Conservation (phyloP, 78 protist species). For the Monosiga brevicollis region DNA sequence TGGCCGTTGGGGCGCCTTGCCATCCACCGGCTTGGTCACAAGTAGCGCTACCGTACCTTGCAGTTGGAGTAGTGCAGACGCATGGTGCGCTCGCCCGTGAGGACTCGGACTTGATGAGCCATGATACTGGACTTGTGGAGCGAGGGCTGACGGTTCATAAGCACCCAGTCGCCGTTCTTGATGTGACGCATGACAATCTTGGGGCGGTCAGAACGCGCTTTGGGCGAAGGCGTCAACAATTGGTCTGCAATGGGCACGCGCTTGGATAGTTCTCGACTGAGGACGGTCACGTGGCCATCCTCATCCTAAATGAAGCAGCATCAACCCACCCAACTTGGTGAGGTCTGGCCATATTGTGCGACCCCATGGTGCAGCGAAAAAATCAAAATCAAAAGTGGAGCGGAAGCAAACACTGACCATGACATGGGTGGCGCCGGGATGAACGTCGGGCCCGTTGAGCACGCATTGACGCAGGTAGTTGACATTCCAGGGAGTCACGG, state of each 20-base stretch:
- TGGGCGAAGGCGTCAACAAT: conserved; percentile 37
- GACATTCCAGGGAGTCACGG: conserved; percentile 50
- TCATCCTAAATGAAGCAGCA: too few relatives aligned
- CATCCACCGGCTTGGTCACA: too few relatives aligned
- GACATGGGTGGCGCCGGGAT: conserved; percentile 85
- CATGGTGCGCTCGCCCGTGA: conserved; percentile 63
- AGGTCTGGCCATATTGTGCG: too few relatives aligned
- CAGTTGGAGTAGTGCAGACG: conserved; percentile 98
- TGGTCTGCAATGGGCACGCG: conserved; percentile 56
- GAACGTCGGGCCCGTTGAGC: conserved; percentile 83
- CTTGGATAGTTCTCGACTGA: conserved; percentile 27
- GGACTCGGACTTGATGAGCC: conserved; percentile 75
- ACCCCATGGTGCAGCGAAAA: conserved; percentile 59
- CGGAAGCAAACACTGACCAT: neutral
- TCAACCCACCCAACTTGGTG: too few relatives aligned
- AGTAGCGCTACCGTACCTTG: too few relatives aligned
- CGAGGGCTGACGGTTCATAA: conserved; percentile 99
- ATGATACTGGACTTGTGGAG: conserved; percentile 93
- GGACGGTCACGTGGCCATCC: conserved; percentile 39
- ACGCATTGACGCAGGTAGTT: conserved; percentile 58
- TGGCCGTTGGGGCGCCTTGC: too few relatives aligned
- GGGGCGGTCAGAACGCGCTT: neutral
- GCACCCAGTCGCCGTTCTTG: conserved; percentile 75
- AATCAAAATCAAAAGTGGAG: neutral
- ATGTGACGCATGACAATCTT: conserved; percentile 88